phyloP scores from a whole-genome alignment of 164 flowering plant species.

The Tetrastigma voinierianum region DNA sequence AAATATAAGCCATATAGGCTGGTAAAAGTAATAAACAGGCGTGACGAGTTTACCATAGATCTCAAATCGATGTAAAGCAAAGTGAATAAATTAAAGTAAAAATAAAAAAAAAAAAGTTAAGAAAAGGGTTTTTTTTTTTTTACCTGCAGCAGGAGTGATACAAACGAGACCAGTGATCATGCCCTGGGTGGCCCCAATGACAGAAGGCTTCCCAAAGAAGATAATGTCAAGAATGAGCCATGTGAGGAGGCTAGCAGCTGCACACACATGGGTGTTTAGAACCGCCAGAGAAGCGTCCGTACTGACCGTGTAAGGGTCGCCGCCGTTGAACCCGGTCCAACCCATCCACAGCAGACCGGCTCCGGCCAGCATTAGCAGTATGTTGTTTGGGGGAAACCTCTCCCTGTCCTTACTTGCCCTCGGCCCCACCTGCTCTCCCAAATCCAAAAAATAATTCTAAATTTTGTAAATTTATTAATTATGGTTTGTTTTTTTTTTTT shows the following conservation, averaged over 20 bases:
- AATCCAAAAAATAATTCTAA: too few relatives aligned
- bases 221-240: slow-evolving; percentile 50
- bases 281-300: slow-evolving; percentile 48
- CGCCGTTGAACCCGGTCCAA: slow-evolving; percentile 60
- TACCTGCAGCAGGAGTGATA: slow-evolving; percentile 59
- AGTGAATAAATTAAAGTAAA: too few relatives aligned
- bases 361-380: slow-evolving; percentile 48
- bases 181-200: slow-evolving; percentile 42
- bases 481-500: too few relatives aligned
- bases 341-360: slow-evolving; percentile 61
- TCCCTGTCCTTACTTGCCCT: slow-evolving; percentile 39
- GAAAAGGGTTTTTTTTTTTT: too few relatives aligned
- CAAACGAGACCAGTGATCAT: slow-evolving; percentile 52
- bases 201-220: slow-evolving; percentile 52
- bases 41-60: too few relatives aligned
- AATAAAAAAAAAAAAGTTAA: too few relatives aligned
- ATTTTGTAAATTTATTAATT: too few relatives aligned
- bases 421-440: slow-evolving; percentile 47
- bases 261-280: slow-evolving; percentile 49
- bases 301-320: slow-evolving; percentile 43
- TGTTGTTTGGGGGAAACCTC: slow-evolving; percentile 48
- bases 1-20: too few relatives aligned
- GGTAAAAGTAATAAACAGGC: too few relatives aligned
- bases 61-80: too few relatives aligned
- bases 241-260: slow-evolving; percentile 47